Percentiles rank a stretch among this genome's conserved stretches.
These are phyloP conservation scores for Grigorovia yakushimaensis DNA, from an alignment of 805 yeast genomes.

Conservation along the genomic window DNA sequence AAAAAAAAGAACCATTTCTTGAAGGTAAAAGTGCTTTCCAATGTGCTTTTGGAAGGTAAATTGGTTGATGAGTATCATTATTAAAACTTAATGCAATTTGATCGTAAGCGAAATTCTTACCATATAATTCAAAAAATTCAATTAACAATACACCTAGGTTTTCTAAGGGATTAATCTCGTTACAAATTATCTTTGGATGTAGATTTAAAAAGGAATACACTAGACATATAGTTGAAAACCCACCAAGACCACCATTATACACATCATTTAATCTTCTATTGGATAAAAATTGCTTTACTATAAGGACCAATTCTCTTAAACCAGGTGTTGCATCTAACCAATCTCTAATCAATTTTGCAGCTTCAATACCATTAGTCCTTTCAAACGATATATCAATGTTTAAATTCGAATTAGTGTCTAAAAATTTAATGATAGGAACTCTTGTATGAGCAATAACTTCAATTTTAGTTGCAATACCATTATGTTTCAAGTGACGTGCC, in stretches of 20 bases:
- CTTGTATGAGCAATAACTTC: conserved; percentile 85
- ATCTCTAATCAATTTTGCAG: conserved; percentile 63
- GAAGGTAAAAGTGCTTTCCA: conserved; percentile 35
- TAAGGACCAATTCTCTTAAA: conserved; percentile 68
- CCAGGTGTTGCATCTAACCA: conserved; percentile 75
- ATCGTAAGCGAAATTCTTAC: conserved; percentile 80
- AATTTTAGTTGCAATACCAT: conserved; percentile 55
- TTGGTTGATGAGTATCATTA: conserved; percentile 38
- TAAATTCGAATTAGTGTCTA: conserved; percentile 58
- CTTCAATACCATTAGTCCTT: conserved; percentile 68
- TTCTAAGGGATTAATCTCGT: conserved; percentile 54
- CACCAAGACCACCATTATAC: conserved; percentile 90
- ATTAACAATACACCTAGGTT: conserved; percentile 80
- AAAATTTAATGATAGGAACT: conserved; percentile 89
- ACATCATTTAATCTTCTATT: conserved; percentile 76
- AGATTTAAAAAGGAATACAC: conserved; percentile 68
- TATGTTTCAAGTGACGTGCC: conserved; percentile 55
- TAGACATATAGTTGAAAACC: conserved; percentile 83
- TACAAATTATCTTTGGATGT: conserved; percentile 69
- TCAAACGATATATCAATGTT: conserved; percentile 90
- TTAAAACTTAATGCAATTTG: conserved; percentile 56
- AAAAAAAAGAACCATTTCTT: conserved; percentile 40
- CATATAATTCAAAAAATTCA: conserved; percentile 89
- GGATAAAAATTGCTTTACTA: conserved; percentile 76
- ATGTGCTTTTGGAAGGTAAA: conserved; percentile 50